Percentiles rank a stretch among this genome's conserved stretches.
These are phyloP conservation scores for Venturia carpophila DNA, from an alignment of 2,329 filamentous ascomycete species.

Conservation along the genomic window DNA sequence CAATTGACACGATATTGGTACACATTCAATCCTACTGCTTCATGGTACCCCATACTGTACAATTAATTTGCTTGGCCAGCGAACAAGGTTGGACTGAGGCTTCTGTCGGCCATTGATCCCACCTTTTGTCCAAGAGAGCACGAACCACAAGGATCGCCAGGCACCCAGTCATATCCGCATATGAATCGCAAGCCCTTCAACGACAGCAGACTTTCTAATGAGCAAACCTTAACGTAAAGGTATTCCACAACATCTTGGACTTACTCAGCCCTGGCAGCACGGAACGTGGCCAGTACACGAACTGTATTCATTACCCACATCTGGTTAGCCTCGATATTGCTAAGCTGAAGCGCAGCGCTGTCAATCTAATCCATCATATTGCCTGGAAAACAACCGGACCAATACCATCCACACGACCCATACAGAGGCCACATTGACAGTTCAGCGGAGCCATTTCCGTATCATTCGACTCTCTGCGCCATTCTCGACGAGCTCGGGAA, in stretches of 20 bases:
- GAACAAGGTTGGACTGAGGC: background rate
- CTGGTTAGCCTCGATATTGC: background rate
- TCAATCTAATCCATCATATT: background rate
- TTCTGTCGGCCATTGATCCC: too few species aligned
- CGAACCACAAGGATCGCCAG: background rate
- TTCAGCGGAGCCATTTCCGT: background rate
- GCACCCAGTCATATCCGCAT: background rate
- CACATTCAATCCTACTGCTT: background rate
- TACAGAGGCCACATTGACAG: too few species aligned
- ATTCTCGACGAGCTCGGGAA: background rate
- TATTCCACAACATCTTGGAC: background rate
- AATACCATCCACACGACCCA: background rate
- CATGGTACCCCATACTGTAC: background rate
- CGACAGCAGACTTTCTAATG: background rate
- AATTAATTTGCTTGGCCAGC: too few species aligned
- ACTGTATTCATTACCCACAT: background rate
- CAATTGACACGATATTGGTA: background rate
- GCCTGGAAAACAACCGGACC: background rate
- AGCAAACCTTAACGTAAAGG: background rate
- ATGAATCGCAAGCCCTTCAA: background rate
- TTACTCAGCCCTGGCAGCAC: background rate
- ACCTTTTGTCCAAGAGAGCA: background rate
- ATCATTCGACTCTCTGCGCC: background rate
- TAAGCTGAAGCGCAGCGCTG: background rate
- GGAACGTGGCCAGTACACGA: background rate